phyloP scores from a whole-genome alignment of 2,329 filamentous ascomycete genomes.

The Aspergillus viridinutans region DNA sequence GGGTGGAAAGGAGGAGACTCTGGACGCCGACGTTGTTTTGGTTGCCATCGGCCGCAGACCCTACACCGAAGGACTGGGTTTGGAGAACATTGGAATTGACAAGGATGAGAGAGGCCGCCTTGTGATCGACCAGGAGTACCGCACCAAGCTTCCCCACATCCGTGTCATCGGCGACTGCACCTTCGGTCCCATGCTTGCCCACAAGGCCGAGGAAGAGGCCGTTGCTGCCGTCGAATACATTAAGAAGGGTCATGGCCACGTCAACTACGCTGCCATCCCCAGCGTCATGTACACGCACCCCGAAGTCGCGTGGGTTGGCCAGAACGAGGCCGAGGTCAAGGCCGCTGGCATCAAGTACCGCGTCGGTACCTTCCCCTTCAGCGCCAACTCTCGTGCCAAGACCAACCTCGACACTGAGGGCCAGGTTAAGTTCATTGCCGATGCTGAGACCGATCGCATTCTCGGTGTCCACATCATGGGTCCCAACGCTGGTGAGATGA shows the following conservation, averaged over 20 bases:
- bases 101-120: conserved; percentile 87
- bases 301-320: conserved; percentile 97
- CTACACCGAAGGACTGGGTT: conserved; percentile 84
- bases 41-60: conserved; percentile 95
- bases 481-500: conserved; percentile 97
- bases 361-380: conserved; percentile 92
- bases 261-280: conserved; percentile 97
- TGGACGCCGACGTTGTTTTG: conserved; percentile 92
- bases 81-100: conserved; percentile 77
- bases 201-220: conserved; percentile 98
- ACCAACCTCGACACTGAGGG: conserved; percentile 96
- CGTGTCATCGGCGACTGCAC: conserved; percentile 94
- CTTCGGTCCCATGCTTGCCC: conserved; percentile 97
- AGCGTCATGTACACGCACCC: conserved; percentile 99
- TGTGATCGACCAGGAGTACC: conserved; percentile 97
- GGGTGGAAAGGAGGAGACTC: conserved; percentile 87
- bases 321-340: conserved; percentile 96
- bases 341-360: conserved; percentile 85
- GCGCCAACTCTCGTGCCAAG: conserved; percentile 97
- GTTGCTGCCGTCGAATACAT: conserved; percentile 96
- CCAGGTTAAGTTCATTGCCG: conserved; percentile 93
- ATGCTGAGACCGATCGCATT: conserved; percentile 93
- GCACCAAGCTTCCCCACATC: conserved; percentile 95
- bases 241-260: conserved; percentile 94
- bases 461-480: conserved; percentile 96